Percentiles rank a stretch among this genome's conserved stretches.
Evolutionary conservation across 1,284 basidiomycete genomes (phyloP).

Genomic region (Anthracocystis walkeri): DNA sequence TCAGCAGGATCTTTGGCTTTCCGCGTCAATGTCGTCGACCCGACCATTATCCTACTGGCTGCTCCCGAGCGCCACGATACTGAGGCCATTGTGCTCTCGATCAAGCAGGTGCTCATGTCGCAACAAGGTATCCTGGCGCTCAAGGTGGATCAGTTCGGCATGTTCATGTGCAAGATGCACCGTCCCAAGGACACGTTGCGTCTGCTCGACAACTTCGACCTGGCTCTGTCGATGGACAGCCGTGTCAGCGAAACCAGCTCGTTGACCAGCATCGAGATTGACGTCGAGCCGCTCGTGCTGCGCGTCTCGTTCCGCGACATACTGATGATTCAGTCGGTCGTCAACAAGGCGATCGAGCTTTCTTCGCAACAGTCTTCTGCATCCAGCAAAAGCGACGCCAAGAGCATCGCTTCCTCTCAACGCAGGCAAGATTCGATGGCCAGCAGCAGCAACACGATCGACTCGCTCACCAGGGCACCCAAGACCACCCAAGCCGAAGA

Average conservation of each 20-base stretch:
- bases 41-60: constrained; percentile 89
- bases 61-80: constrained; percentile 83
- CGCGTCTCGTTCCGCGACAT: constrained; percentile 94
- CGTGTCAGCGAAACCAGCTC: constrained; percentile 80
- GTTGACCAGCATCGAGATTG: constrained; percentile 85
- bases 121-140: constrained; percentile 91
- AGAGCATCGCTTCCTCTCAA: constrained; percentile 46
- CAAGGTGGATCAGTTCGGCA: constrained; percentile 85
- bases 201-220: constrained; percentile 91
- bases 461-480: constrained; percentile 29
- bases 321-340: constrained; percentile 86
- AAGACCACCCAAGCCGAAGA: constrained; percentile 12
- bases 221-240: constrained; percentile 88
- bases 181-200: constrained; percentile 83
- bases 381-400: constrained; percentile 20
- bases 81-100: constrained; percentile 86
- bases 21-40: constrained; percentile 90
- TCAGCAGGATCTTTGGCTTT: constrained; percentile 72
- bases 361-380: constrained; percentile 68
- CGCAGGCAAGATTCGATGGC: constrained; percentile 45
- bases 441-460: constrained; percentile 41
- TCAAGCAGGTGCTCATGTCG: constrained; percentile 88
- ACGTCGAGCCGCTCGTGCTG: constrained; percentile 83
- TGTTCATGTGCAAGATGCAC: constrained; percentile 92
- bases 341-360: constrained; percentile 86